These are phyloP conservation scores for Psilocybe mexicana DNA, from an alignment of 1,284 basidiomycete genomes.

Conservation along the genomic window DNA sequence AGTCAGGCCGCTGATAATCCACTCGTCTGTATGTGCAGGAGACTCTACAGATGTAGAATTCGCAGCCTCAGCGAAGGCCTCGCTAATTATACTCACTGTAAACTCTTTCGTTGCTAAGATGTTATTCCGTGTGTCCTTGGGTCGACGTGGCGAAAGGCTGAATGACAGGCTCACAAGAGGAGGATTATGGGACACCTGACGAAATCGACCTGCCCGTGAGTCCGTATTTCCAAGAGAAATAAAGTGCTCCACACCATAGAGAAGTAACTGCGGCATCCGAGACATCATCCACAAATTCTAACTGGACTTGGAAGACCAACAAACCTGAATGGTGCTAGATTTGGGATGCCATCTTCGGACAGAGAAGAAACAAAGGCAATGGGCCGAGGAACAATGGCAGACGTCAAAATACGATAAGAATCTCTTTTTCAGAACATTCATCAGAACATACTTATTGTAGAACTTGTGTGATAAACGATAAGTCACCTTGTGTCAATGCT, in stretches of 20 bases:
- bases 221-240: constrained; percentile 17
- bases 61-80: constrained; percentile 72
- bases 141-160: constrained; percentile 37
- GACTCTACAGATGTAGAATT: constrained; percentile 71
- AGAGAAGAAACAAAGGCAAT: constrained; percentile 74
- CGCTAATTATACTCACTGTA: constrained; percentile 76
- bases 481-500: constrained; percentile 18
- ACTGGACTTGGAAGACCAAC: background rate
- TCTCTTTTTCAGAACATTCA: constrained; percentile 33
- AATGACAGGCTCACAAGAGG: constrained; percentile 69
- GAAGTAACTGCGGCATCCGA: constrained; percentile 47
- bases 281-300: background rate
- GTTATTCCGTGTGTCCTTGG: constrained; percentile 71
- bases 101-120: constrained; percentile 71
- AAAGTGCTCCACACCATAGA: constrained; percentile 47
- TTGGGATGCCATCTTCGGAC: constrained; percentile 53
- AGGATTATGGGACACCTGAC: constrained; percentile 60
- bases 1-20: constrained; percentile 73
- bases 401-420: constrained; percentile 61
- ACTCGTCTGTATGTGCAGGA: constrained; percentile 68
- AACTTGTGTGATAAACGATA: background rate
- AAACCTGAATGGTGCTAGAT: constrained; percentile 69
- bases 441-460: background rate
- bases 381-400: constrained; percentile 70
- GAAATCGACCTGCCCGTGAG: constrained; percentile 4